Percentiles rank a stretch among this genome's conserved stretches.
Conservation (phyloP, 2,329 filamentous ascomycete genomes). For the Alternaria sp. region DNA sequence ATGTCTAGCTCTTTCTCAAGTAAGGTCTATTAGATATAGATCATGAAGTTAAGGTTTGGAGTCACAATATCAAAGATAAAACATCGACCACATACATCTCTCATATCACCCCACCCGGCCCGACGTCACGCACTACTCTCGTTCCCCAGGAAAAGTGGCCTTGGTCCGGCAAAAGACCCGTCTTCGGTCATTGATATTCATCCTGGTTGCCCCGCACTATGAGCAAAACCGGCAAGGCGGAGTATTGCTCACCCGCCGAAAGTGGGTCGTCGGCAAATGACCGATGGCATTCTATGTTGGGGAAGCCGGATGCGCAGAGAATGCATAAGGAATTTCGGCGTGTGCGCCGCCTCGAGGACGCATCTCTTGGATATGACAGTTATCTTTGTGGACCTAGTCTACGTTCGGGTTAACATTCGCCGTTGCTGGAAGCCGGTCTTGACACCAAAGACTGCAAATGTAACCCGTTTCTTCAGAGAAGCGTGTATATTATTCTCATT, state of each 20-base stretch:
- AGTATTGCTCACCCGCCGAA: constrained; percentile 24
- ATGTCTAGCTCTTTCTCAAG: background rate
- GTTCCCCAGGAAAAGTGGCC: background rate
- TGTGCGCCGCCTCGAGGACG: constrained; percentile 2
- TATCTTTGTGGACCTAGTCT: background rate
- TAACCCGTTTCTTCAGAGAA: background rate
- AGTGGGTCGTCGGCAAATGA: constrained; percentile 28
- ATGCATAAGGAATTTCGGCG: background rate
- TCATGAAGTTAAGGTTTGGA: background rate
- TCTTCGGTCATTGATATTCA: constrained; percentile 22
- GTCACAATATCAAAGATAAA: background rate
- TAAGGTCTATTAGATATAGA: background rate
- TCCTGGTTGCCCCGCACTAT: constrained; percentile 31
- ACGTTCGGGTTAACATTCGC: background rate
- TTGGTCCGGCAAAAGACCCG: constrained; percentile 27
- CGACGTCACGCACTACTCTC: constrained; percentile 7
- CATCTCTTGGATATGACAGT: background rate
- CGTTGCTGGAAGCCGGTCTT: background rate
- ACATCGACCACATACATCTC: background rate
- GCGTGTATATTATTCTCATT: constrained; percentile 10
- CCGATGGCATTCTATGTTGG: constrained; percentile 18
- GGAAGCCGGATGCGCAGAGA: constrained; percentile 13
- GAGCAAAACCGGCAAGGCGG: constrained; percentile 24
- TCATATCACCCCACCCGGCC: constrained; percentile 5
- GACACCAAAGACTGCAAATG: background rate